Conservation (phyloP, 208 protist genomes). For the Leishmania gerbilli region DNA sequence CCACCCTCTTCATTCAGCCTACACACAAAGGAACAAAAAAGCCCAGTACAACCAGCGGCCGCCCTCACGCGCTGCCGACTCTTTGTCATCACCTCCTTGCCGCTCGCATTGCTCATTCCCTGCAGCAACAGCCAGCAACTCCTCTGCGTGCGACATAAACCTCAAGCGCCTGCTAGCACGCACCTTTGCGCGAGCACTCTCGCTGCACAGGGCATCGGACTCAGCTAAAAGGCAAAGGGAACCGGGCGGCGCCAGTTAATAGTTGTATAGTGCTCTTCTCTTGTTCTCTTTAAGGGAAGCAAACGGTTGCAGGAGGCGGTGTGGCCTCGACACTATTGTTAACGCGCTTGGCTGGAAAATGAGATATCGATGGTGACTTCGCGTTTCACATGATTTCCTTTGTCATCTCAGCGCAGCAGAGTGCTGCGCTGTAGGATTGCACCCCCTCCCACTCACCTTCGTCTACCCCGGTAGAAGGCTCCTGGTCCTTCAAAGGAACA, state of each 20-base stretch:
- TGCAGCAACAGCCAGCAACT: background rate
- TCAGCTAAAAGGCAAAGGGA: background rate
- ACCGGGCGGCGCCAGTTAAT: background rate
- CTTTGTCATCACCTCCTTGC: background rate
- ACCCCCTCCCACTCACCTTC: background rate
- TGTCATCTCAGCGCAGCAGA: background rate
- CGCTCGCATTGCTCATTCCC: background rate
- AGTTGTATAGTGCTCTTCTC: background rate
- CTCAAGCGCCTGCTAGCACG: background rate
- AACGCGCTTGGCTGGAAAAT: background rate
- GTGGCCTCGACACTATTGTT: background rate
- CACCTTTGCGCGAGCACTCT: background rate
- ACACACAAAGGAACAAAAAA: background rate
- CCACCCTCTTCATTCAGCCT: background rate
- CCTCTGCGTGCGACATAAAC: background rate
- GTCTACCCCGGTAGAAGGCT: background rate
- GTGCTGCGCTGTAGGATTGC: background rate
- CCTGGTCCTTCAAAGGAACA: background rate
- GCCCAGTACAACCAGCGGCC: background rate
- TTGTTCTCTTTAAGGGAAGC: background rate
- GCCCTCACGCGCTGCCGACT: background rate
- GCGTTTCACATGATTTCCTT: background rate
- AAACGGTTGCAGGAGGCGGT: background rate
- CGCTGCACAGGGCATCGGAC: background rate
- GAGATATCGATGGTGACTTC: conserved; percentile 4